Percentiles rank a stretch among this genome's conserved stretches.
phyloP scores from a whole-genome alignment of 1,284 basidiomycete species.

The Blastosporella zonata region DNA sequence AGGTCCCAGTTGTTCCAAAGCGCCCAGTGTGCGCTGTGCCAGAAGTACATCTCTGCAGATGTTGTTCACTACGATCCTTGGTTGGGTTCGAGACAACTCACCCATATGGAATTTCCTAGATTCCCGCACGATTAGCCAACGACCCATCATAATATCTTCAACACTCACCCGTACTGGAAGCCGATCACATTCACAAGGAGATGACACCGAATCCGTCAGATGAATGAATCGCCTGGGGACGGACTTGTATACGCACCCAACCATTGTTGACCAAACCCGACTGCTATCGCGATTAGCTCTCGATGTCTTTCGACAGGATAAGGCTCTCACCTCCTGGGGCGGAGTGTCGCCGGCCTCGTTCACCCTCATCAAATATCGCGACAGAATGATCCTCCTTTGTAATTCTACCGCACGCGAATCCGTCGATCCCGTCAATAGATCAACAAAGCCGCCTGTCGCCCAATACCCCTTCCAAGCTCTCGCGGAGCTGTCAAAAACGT shows the following conservation, averaged over 20 bases:
- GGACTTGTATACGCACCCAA: slow-evolving; percentile 42
- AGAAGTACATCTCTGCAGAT: slow-evolving; percentile 53
- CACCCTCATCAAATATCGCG: slow-evolving; percentile 54
- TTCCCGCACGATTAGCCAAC: neutral
- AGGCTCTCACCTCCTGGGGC: slow-evolving; percentile 51
- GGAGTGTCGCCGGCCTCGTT: slow-evolving; percentile 57
- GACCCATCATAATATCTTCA: neutral
- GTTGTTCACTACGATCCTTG: neutral
- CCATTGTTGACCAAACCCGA: slow-evolving; percentile 58
- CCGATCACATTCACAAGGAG: neutral
- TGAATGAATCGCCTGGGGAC: neutral
- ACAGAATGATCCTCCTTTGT: slow-evolving; percentile 54
- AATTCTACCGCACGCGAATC: slow-evolving; percentile 52
- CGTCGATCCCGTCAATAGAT: slow-evolving; percentile 46
- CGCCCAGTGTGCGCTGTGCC: slow-evolving; percentile 60
- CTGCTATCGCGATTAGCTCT: slow-evolving; percentile 27
- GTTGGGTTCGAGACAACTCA: slow-evolving; percentile 6
- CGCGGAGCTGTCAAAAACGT: slow-evolving; percentile 35
- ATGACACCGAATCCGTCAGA: slow-evolving; percentile 2
- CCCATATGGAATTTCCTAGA: slow-evolving; percentile 52
- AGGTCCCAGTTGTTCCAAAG: slow-evolving; percentile 61
- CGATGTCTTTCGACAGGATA: neutral
- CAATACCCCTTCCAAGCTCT: slow-evolving; percentile 47
- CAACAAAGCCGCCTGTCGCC: slow-evolving; percentile 49
- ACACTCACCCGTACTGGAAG: slow-evolving; percentile 29